Evolutionary conservation across 1,284 basidiomycete species (phyloP).

Genomic region (Fomitopsis betulina): DNA sequence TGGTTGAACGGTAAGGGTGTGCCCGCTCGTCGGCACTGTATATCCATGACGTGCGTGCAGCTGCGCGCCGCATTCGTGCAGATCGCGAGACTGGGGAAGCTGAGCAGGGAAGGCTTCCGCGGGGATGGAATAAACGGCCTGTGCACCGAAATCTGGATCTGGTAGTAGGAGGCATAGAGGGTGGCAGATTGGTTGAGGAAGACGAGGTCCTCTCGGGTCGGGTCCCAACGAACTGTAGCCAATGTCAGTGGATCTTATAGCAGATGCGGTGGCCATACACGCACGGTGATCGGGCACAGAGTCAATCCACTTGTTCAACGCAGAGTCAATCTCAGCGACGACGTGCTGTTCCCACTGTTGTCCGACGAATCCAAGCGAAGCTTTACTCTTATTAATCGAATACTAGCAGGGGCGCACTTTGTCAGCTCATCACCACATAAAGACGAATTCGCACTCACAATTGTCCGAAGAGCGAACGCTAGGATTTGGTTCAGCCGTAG

Average conservation of each 20-base stretch:
- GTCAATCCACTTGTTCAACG: constrained; percentile 62
- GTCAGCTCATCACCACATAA: not conserved
- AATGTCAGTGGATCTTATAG: not conserved
- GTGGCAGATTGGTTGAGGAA: constrained; percentile 53
- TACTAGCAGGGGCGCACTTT: constrained; percentile 35
- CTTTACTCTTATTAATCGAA: constrained; percentile 51
- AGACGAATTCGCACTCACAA: constrained; percentile 30
- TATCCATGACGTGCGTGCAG: constrained; percentile 51
- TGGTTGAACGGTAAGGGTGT: constrained; percentile 21
- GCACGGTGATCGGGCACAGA: constrained; percentile 48
- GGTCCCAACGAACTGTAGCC: constrained; percentile 52
- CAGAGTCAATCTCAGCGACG: constrained; percentile 54
- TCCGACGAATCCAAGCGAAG: constrained; percentile 42
- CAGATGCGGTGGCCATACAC: constrained; percentile 2
- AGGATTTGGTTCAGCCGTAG: constrained; percentile 57
- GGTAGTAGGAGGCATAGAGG: constrained; percentile 53
- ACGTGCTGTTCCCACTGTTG: constrained; percentile 49
- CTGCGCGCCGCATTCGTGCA: constrained; percentile 61
- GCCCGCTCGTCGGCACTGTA: constrained; percentile 27
- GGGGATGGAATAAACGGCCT: constrained; percentile 58
- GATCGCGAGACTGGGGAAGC: constrained; percentile 57
- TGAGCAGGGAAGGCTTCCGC: constrained; percentile 35
- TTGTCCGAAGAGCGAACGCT: constrained; percentile 49
- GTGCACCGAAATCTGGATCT: constrained; percentile 54
- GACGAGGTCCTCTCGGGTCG: constrained; percentile 38